Conservation (phyloP, 179 eudicot species). For the Silene coronaria region DNA sequence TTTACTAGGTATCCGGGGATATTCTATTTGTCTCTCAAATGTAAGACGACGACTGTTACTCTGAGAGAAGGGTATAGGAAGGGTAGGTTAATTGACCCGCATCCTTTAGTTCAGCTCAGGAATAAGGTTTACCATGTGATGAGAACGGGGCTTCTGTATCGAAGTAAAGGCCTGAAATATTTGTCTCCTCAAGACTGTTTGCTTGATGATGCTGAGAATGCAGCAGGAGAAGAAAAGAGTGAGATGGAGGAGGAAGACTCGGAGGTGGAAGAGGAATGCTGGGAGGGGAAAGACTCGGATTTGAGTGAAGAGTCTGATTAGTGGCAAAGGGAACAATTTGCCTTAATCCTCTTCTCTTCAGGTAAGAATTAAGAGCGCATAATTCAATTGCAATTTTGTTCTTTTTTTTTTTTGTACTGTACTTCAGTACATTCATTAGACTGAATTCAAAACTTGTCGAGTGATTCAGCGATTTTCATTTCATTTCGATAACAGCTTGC, state of each 20-base stretch:
- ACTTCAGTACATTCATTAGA: too few relatives aligned
- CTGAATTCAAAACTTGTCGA: too few relatives aligned
- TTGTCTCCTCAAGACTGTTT: slow-evolving; percentile 41
- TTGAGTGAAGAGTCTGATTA: slow-evolving; percentile 39
- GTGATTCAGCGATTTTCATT: too few relatives aligned
- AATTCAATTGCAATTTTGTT: too few relatives aligned
- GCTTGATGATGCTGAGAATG: slow-evolving; percentile 32
- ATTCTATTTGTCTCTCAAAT: slow-evolving; percentile 82
- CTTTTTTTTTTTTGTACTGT: too few relatives aligned
- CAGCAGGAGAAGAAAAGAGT: slow-evolving; percentile 17
- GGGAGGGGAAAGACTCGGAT: slow-evolving; percentile 35
- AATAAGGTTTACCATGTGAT: slow-evolving; percentile 64
- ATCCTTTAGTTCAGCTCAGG: slow-evolving; percentile 49
- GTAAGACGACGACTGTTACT: slow-evolving; percentile 84
- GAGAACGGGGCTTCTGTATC: slow-evolving; percentile 68
- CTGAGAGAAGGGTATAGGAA: slow-evolving; percentile 67
- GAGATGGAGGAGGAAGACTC: slow-evolving; percentile 40
- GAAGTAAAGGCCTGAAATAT: slow-evolving; percentile 47
- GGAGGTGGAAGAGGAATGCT: slow-evolving; percentile 40
- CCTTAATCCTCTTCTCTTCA: not conserved
- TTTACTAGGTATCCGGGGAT: slow-evolving; percentile 92
- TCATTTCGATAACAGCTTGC: too few relatives aligned
- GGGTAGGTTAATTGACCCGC: slow-evolving; percentile 55
- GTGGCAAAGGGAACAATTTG: not conserved
- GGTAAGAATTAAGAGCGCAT: too few relatives aligned